These are phyloP conservation scores for Plantago major DNA, from an alignment of 257 asterid species.

Conservation along the genomic window DNA sequence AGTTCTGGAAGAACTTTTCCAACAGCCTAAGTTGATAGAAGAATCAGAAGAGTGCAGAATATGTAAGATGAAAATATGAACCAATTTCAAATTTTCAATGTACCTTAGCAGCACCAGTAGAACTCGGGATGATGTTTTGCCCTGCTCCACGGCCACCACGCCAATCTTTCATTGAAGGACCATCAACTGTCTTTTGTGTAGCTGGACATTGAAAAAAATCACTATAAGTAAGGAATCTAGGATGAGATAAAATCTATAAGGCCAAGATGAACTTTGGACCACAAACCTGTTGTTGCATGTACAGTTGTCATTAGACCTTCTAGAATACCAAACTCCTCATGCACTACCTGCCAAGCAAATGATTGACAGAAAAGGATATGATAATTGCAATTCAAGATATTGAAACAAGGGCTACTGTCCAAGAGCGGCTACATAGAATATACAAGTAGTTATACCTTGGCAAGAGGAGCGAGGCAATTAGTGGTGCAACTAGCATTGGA, in stretches of 20 bases:
- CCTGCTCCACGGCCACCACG: slow-evolving; percentile 99
- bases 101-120: slow-evolving; percentile 99
- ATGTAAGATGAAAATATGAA: background rate
- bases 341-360: slow-evolving; percentile 66
- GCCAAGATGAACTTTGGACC: slow-evolving; percentile 5
- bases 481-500: slow-evolving; percentile 99
- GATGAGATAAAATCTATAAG: slow-evolving; percentile 11
- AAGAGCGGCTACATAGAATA: no score
- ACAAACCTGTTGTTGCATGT: slow-evolving; percentile 92
- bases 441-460: slow-evolving; percentile 58
- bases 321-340: slow-evolving; percentile 92
- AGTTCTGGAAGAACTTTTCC: slow-evolving; percentile 99
- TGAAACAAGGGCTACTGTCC: background rate
- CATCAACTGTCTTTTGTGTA: slow-evolving; percentile 98
- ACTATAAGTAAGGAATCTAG: slow-evolving; percentile 17
- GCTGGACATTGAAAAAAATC: slow-evolving; percentile 47
- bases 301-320: slow-evolving; percentile 99
- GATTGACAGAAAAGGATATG: slow-evolving; percentile 3
- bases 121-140: slow-evolving; percentile 97
- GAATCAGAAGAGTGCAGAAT: background rate
- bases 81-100: slow-evolving; percentile 4
- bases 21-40: slow-evolving; percentile 58
- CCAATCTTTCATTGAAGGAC: slow-evolving; percentile 99
- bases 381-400: slow-evolving; percentile 1
- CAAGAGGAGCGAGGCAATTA: slow-evolving; percentile 98